These are phyloP conservation scores for Mayamaea pseudoterrestris DNA, from an alignment of 108 stramenopile species.

Conservation along the genomic window DNA sequence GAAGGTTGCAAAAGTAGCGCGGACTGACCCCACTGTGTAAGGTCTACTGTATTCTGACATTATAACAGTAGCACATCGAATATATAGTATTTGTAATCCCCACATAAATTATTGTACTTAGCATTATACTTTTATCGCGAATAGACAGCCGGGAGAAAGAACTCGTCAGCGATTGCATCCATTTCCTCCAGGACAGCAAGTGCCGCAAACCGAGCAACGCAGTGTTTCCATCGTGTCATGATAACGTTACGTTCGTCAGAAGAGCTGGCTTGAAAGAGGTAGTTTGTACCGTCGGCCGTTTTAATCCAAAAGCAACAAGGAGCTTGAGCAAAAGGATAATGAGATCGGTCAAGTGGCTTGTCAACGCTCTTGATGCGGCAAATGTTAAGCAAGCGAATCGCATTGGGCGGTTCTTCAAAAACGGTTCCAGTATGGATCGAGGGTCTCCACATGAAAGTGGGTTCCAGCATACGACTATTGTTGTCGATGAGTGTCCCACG, in stretches of 20 bases:
- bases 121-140: too few species aligned
- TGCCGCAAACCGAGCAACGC: constrained; percentile 8
- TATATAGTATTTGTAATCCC: too few species aligned
- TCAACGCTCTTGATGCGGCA: constrained; percentile 2
- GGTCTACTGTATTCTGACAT: too few species aligned
- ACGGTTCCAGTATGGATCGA: background rate
- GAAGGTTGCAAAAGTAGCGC: too few species aligned
- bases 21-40: too few species aligned
- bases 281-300: constrained; percentile 1
- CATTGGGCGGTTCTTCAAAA: background rate
- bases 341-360: background rate
- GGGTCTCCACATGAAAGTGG: constrained; percentile 6
- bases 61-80: too few species aligned
- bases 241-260: background rate
- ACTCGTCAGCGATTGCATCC: constrained; percentile 4
- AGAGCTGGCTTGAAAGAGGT: constrained; percentile 1
- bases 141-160: too few species aligned
- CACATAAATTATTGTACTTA: too few species aligned
- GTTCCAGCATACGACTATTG: constrained; percentile 6
- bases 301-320: background rate
- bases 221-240: constrained; percentile 6
- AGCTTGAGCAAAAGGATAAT: constrained; percentile 4
- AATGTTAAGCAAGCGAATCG: constrained; percentile 3
- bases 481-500: constrained; percentile 3
- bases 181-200: constrained; percentile 10